A percentile compares a stretch with the other conserved stretches of the same genome.
These are phyloP conservation scores for Naumovozyma dairenensis DNA, from an alignment of 805 yeast species.

Conservation along the genomic window DNA sequence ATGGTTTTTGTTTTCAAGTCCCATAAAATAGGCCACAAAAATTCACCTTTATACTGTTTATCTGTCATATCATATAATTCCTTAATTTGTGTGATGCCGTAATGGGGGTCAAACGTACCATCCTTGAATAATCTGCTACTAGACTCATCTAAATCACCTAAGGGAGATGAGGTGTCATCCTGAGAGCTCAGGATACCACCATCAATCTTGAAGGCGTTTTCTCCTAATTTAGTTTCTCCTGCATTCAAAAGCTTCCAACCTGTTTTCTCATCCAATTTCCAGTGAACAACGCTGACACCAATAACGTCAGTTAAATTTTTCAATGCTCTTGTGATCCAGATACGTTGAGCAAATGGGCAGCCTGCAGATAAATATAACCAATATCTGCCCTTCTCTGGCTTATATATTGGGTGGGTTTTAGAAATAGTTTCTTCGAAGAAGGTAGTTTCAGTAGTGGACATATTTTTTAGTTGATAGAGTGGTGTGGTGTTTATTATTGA, in stretches of 20 bases:
- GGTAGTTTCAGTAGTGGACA: too few relatives aligned
- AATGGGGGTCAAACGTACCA: slow-evolving; percentile 48
- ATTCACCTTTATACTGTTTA: slow-evolving; percentile 68
- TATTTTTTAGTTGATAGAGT: too few relatives aligned
- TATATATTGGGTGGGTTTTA: slow-evolving; percentile 51
- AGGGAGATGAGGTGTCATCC: slow-evolving; percentile 9
- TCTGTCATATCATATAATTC: slow-evolving; percentile 69
- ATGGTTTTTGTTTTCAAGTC: slow-evolving; percentile 73
- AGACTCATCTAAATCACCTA: slow-evolving; percentile 13
- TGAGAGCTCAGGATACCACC: slow-evolving; percentile 16
- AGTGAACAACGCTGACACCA: slow-evolving; percentile 72
- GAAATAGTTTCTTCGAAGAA: slow-evolving; percentile 52
- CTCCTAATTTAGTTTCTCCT: slow-evolving; percentile 7
- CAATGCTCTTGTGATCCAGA: slow-evolving; percentile 57
- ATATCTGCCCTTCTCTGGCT: slow-evolving; percentile 72
- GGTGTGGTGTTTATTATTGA: too few relatives aligned
- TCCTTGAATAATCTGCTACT: slow-evolving; percentile 19
- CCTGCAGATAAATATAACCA: slow-evolving; percentile 83
- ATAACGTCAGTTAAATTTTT: slow-evolving; percentile 61
- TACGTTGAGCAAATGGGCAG: slow-evolving; percentile 93
- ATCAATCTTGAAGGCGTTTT: slow-evolving; percentile 10
- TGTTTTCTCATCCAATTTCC: slow-evolving; percentile 73
- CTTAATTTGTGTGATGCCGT: slow-evolving; percentile 49
- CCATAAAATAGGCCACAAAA: slow-evolving; percentile 91
- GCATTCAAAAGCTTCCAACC: slow-evolving; percentile 69